Conservation (phyloP, 805 yeast species). For the Candida jianshihensis region DNA sequence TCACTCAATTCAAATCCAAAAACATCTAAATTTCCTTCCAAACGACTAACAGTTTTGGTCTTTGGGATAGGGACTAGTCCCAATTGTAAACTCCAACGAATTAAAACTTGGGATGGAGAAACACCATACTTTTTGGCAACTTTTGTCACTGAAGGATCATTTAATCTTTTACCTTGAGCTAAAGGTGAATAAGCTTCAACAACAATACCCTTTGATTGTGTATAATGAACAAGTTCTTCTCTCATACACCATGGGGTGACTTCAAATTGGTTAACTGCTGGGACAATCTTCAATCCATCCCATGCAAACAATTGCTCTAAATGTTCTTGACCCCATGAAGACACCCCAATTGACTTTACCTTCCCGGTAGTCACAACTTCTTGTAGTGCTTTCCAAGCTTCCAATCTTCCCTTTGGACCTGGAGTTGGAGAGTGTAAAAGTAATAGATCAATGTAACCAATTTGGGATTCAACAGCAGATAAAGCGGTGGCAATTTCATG, state of each 20-base stretch:
- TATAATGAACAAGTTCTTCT: slow-evolving; percentile 35
- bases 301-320: slow-evolving; percentile 58
- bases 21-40: slow-evolving; percentile 31
- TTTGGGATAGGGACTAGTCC: slow-evolving; percentile 54
- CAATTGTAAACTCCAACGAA: slow-evolving; percentile 53
- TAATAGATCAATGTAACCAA: slow-evolving; percentile 68
- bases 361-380: slow-evolving; percentile 58
- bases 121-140: slow-evolving; percentile 37
- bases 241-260: slow-evolving; percentile 45
- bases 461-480: slow-evolving; percentile 35
- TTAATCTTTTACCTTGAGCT: slow-evolving; percentile 43
- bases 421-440: slow-evolving; percentile 60
- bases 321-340: slow-evolving; percentile 60
- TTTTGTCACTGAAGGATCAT: slow-evolving; percentile 34
- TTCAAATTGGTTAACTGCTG: slow-evolving; percentile 71
- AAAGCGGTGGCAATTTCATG: slow-evolving; percentile 52
- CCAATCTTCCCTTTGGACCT: slow-evolving; percentile 48
- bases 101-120: slow-evolving; percentile 42
- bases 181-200: slow-evolving; percentile 62
- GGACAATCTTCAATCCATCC: slow-evolving; percentile 47
- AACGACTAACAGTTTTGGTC: slow-evolving; percentile 29
- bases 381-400: slow-evolving; percentile 70
- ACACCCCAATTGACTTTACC: slow-evolving; percentile 69
- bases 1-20: slow-evolving; percentile 39
- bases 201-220: slow-evolving; percentile 37